Evolutionary conservation across 352 stramenopile species (phyloP).

Genomic region (Phytophthora quininea): DNA sequence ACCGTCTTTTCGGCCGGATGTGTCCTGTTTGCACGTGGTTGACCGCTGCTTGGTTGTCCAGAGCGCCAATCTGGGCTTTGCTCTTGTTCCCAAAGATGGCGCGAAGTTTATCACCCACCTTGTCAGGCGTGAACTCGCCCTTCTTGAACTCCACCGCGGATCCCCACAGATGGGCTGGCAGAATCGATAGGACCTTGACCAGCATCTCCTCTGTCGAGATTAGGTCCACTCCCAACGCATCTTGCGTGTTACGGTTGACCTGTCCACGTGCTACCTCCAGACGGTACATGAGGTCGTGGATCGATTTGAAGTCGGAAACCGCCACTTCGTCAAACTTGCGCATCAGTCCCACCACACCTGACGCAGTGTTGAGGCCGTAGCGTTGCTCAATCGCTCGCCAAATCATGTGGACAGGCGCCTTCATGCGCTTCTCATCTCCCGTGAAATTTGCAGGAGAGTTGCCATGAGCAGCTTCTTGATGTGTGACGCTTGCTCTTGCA

Average conservation of each 20-base stretch:
- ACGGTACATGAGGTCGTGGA: neutral
- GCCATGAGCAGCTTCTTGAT: conserved; percentile 15
- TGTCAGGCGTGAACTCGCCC: neutral
- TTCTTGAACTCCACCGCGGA: neutral
- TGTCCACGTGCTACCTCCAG: neutral
- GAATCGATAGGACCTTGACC: conserved; percentile 3
- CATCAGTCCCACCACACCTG: conserved; percentile 2
- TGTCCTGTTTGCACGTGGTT: conserved; percentile 5
- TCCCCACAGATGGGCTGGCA: conserved; percentile 12
- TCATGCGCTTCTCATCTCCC: neutral
- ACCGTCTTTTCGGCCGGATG: neutral
- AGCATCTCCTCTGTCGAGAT: conserved; percentile 5
- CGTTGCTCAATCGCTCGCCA: conserved; percentile 1
- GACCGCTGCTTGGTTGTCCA: neutral
- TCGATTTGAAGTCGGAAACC: neutral
- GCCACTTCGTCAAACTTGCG: neutral
- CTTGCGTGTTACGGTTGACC: neutral
- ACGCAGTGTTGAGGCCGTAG: conserved; percentile 6
- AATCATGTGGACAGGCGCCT: conserved; percentile 5
- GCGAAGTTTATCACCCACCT: neutral
- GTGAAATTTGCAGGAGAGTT: conserved; percentile 3
- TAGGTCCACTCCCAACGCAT: neutral
- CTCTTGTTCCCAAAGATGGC: conserved; percentile 14
- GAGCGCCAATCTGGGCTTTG: conserved; percentile 5
- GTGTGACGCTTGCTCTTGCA: neutral